Percentiles rank a stretch among this genome's conserved stretches.
These are phyloP conservation scores for Venturia nashicola DNA, from an alignment of 2,329 filamentous ascomycete species.

Conservation along the genomic window DNA sequence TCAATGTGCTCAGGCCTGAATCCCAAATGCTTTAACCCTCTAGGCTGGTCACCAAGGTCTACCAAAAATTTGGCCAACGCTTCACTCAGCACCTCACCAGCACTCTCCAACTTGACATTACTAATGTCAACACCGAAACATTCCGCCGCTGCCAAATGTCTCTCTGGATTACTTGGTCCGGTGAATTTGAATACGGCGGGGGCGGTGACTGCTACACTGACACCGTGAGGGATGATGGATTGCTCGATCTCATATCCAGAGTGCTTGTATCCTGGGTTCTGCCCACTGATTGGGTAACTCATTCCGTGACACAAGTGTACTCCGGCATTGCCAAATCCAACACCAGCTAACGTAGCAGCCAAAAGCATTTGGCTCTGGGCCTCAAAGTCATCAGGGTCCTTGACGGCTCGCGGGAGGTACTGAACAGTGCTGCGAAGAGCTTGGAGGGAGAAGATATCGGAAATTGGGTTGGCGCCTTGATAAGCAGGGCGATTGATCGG, in stretches of 20 bases:
- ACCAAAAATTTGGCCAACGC: slow-evolving; percentile 72
- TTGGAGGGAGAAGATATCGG: slow-evolving; percentile 87
- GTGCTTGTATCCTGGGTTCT: slow-evolving; percentile 86
- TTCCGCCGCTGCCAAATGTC: slow-evolving; percentile 81
- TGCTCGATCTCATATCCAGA: slow-evolving; percentile 65
- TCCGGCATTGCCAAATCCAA: slow-evolving; percentile 94
- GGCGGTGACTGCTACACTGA: slow-evolving; percentile 85
- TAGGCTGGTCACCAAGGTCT: slow-evolving; percentile 78
- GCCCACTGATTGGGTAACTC: slow-evolving; percentile 93
- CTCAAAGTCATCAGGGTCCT: slow-evolving; percentile 79
- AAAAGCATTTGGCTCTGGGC: slow-evolving; percentile 94
- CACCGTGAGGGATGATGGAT: slow-evolving; percentile 88
- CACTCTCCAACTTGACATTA: slow-evolving; percentile 77
- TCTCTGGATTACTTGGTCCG: slow-evolving; percentile 77
- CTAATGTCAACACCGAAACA: slow-evolving; percentile 81
- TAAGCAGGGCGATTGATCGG: slow-evolving; percentile 88
- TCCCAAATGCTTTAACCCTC: slow-evolving; percentile 70
- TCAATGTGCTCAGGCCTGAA: slow-evolving; percentile 69
- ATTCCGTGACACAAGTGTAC: slow-evolving; percentile 87
- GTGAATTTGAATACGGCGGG: slow-evolving; percentile 94
- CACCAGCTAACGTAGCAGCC: slow-evolving; percentile 83
- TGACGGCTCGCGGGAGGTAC: slow-evolving; percentile 79
- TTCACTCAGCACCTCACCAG: slow-evolving; percentile 77
- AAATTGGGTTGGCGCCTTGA: slow-evolving; percentile 95
- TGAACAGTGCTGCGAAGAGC: slow-evolving; percentile 76